Conservation (phyloP, 148 eudicot genomes). For the Rhododendron kiyosumense region DNA sequence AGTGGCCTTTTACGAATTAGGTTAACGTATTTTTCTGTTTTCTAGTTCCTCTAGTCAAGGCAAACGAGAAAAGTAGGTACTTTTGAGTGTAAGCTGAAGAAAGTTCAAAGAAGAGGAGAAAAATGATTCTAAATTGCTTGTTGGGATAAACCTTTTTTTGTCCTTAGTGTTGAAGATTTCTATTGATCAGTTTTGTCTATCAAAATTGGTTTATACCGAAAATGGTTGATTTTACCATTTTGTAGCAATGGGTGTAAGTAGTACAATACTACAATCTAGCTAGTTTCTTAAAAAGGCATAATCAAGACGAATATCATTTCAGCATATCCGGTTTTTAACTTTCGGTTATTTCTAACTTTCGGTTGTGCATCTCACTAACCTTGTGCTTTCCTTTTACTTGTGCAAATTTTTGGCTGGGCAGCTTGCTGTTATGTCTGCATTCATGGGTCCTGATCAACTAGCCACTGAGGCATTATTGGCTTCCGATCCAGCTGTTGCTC, state of each 20-base stretch:
- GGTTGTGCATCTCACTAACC: background rate
- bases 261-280: background rate
- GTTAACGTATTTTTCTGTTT: background rate
- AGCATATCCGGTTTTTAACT: background rate
- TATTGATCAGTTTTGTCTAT: background rate
- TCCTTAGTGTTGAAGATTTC: background rate
- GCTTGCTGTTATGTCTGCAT: slow-evolving; percentile 97
- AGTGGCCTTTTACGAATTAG: background rate
- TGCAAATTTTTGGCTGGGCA: slow-evolving; percentile 21
- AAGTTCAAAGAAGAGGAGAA: background rate
- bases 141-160: background rate
- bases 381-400: background rate
- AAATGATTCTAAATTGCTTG: background rate
- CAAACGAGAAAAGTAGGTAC: background rate
- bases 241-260: background rate
- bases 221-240: background rate
- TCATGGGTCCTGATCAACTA: slow-evolving; percentile 89
- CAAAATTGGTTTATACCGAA: background rate
- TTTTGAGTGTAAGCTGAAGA: background rate
- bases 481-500: slow-evolving; percentile 70
- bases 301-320: background rate
- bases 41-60: background rate
- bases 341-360: background rate
- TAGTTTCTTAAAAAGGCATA: background rate
- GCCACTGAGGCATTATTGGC: slow-evolving; percentile 73